phyloP scores from a whole-genome alignment of 257 asterid species.

The Knoxia roxburghii region DNA sequence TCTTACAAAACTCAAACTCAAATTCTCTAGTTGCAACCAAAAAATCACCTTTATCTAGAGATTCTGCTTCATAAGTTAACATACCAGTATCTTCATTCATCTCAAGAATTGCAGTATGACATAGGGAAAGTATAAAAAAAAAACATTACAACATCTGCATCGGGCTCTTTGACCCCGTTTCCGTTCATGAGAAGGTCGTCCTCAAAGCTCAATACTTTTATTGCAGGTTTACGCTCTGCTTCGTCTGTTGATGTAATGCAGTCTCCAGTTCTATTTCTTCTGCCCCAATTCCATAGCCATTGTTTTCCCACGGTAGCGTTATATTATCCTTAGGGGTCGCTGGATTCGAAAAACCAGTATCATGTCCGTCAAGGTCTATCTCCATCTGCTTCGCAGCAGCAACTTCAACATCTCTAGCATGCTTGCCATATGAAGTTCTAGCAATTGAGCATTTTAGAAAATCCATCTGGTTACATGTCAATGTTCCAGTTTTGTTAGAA shows the following conservation, averaged over 20 bases:
- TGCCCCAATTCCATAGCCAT: conserved; percentile 26
- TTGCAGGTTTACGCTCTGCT: conserved; percentile 34
- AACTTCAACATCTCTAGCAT: no score
- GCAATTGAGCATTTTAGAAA: conserved; percentile 84
- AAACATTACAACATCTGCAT: conserved; percentile 41
- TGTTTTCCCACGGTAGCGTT: conserved; percentile 37
- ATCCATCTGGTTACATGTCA: conserved; percentile 97
- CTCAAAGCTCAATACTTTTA: conserved; percentile 88
- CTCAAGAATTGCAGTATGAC: conserved; percentile 95
- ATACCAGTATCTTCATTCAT: conserved; percentile 63
- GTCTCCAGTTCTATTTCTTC: no score
- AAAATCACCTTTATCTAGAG: conserved; percentile 90
- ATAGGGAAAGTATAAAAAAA: no score
- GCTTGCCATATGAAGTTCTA: no score
- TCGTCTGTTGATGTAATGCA: no score
- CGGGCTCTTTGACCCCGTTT: conserved; percentile 72
- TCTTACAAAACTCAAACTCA: conserved; percentile 81
- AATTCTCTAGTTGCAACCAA: conserved; percentile 93
- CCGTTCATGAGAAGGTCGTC: conserved; percentile 77
- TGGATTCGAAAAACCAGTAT: conserved; percentile 20
- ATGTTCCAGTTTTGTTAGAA: conserved; percentile 92
- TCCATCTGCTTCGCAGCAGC: conserved; percentile 93
- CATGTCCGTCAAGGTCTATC: conserved; percentile 62
- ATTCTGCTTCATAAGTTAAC: conserved; percentile 78
- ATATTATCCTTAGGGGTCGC: conserved; percentile 18